Percentiles rank a stretch among this genome's conserved stretches.
These are phyloP conservation scores for Guyanaporus albipodus DNA, from an alignment of 768 basidiomycete species.

Conservation along the genomic window DNA sequence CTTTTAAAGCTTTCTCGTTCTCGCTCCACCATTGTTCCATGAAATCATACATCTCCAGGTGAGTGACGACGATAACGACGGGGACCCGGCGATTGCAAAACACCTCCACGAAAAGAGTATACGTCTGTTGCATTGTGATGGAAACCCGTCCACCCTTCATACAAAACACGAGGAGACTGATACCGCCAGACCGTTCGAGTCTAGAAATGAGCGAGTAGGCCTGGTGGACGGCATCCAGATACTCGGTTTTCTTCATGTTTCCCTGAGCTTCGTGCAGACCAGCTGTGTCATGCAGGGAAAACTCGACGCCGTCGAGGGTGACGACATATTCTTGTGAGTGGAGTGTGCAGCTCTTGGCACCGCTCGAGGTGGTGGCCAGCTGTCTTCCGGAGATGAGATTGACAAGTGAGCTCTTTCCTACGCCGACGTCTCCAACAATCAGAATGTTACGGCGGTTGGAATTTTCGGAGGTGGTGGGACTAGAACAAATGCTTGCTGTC, in stretches of 20 bases:
- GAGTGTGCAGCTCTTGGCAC: slow-evolving; percentile 37
- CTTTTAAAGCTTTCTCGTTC: slow-evolving; percentile 33
- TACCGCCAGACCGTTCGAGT: slow-evolving; percentile 24
- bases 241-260: slow-evolving; percentile 22
- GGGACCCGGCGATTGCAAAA: slow-evolving; percentile 35
- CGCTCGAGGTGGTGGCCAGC: slow-evolving; percentile 27
- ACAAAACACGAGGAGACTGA: slow-evolving; percentile 29
- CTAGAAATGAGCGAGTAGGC: slow-evolving; percentile 34
- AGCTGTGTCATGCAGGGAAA: slow-evolving; percentile 25
- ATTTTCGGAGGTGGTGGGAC: slow-evolving; percentile 7
- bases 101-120: slow-evolving; percentile 35
- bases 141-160: slow-evolving; percentile 29
- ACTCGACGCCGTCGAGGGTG: slow-evolving; percentile 14
- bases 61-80: slow-evolving; percentile 33
- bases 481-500: slow-evolving; percentile 12
- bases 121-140: slow-evolving; percentile 25
- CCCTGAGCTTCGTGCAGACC: slow-evolving; percentile 27
- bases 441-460: slow-evolving; percentile 22
- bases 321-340: slow-evolving; percentile 20
- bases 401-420: slow-evolving; percentile 40
- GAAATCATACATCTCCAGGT: slow-evolving; percentile 30
- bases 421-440: slow-evolving; percentile 27
- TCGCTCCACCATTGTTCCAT: slow-evolving; percentile 40
- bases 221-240: slow-evolving; percentile 25
- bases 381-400: slow-evolving; percentile 34